Evolutionary conservation across 768 basidiomycete genomes (phyloP).

Genomic region (Tricholoma furcatifolium): DNA sequence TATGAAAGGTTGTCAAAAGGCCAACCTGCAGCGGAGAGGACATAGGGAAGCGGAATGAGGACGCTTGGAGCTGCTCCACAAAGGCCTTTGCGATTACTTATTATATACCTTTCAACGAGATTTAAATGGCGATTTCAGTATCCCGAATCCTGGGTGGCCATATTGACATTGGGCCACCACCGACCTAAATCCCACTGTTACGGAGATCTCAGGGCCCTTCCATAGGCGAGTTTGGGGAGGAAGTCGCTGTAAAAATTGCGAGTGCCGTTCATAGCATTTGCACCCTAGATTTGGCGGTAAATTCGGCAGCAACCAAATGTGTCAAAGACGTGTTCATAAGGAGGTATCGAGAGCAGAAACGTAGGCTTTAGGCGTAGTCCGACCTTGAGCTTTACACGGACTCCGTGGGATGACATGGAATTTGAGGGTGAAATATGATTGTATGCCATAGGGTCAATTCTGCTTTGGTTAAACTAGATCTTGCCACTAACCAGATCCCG

Average conservation of each 20-base stretch:
- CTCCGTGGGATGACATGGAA: conserved; percentile 10
- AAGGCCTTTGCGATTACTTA: neutral
- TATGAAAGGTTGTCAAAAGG: neutral
- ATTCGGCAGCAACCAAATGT: conserved; percentile 5
- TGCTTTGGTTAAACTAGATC: conserved; percentile 6
- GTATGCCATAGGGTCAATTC: neutral
- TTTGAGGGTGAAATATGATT: conserved; percentile 6
- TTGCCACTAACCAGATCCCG: neutral
- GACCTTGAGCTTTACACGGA: conserved; percentile 7
- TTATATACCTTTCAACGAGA: conserved; percentile 8
- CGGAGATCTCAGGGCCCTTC: conserved; percentile 11
- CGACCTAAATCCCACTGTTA: conserved; percentile 9
- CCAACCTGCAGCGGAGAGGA: conserved; percentile 14
- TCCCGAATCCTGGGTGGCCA: conserved; percentile 3
- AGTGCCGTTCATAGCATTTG: conserved; percentile 7
- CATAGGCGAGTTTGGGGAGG: conserved; percentile 4
- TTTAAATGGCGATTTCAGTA: conserved; percentile 5
- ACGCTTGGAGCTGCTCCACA: neutral
- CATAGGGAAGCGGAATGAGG: conserved; percentile 7
- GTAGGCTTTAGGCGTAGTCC: conserved; percentile 21
- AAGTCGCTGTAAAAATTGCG: conserved; percentile 4
- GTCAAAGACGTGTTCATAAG: conserved; percentile 5
- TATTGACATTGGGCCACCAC: conserved; percentile 11
- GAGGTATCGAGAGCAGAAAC: conserved; percentile 5
- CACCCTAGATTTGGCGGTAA: conserved; percentile 14